Percentiles rank a stretch among this genome's conserved stretches.
phyloP scores from a whole-genome alignment of 2,329 filamentous ascomycete species.

The Scytalidium lignicola region DNA sequence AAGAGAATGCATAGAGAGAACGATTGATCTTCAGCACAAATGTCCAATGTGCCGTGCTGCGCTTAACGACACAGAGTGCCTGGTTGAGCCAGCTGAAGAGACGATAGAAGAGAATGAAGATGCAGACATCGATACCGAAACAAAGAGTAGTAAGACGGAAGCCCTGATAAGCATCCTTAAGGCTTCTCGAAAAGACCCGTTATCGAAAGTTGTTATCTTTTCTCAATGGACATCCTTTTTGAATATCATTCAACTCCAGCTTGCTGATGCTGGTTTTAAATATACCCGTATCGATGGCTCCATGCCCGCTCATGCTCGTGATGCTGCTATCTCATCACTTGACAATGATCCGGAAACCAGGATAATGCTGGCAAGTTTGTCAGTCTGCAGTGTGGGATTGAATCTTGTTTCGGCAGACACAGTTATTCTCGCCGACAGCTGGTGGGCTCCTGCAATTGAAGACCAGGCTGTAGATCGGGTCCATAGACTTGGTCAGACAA shows the following conservation, averaged over 20 bases:
- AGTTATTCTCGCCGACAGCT: slow-evolving; percentile 76
- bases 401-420: slow-evolving; percentile 85
- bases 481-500: slow-evolving; percentile 77
- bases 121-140: slow-evolving; percentile 53
- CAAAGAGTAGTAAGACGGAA: slow-evolving; percentile 77
- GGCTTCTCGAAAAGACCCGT: slow-evolving; percentile 58
- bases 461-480: slow-evolving; percentile 88
- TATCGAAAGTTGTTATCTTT: slow-evolving; percentile 69
- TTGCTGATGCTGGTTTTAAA: slow-evolving; percentile 54
- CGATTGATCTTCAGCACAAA: slow-evolving; percentile 69
- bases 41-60: slow-evolving; percentile 80
- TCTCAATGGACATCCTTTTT: slow-evolving; percentile 75
- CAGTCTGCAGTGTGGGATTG: slow-evolving; percentile 78
- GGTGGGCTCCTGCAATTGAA: slow-evolving; percentile 92
- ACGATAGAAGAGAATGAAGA: slow-evolving; percentile 33
- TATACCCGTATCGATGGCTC: slow-evolving; percentile 75
- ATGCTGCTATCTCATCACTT: slow-evolving; percentile 63
- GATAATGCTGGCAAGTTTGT: slow-evolving; percentile 75
- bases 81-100: slow-evolving; percentile 63
- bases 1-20: slow-evolving; percentile 64
- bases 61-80: slow-evolving; percentile 52
- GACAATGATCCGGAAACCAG: slow-evolving; percentile 62
- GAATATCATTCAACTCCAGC: slow-evolving; percentile 63
- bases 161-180: slow-evolving; percentile 70
- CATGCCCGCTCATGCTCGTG: slow-evolving; percentile 67